Base-by-base conservation (phyloP, 352 stramenopile genomes). In the Phytophthora fragariaefolia region DNA sequence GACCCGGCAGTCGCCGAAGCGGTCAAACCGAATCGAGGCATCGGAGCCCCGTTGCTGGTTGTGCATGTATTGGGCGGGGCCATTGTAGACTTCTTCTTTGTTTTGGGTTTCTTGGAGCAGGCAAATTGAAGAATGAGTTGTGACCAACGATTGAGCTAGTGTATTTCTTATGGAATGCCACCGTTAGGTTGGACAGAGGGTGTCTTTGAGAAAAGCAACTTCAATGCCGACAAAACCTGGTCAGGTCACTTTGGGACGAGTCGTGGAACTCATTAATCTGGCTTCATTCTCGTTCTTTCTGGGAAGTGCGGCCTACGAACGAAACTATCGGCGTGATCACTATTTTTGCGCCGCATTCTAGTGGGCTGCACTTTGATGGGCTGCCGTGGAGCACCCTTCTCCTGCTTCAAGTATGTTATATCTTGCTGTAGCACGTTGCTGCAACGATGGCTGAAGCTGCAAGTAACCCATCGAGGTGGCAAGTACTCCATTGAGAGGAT, bases 31-130 rank as follows among this genome's bases (percentile, higher is more conserved):
- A 49, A 69, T n/a, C 34, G 32, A 28, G 56, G 61, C 50, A 78
- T 78, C 1, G 71, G 71, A 4, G 71, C 60, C 1, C 71, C 71
- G 57, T 73, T 75, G 23, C 71, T 75, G 17, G 66, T 78, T 6
- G 71, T 78, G 15, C 50, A 63, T 24, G 6, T 69, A 3, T 7
- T 47, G 1, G 65, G 65, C 28, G 65, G 64, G 3, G 69, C 48
- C 69, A 76, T 76, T 17, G 18, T 38, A 5, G 40, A 26, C 6
- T 53, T 42, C 8, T n/a, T 57, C 38, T 9, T 28, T 45, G 9
- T 61, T 27, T n/a, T 61, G 15, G 6, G 30, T 54, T 20, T 24
- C 24, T 26, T 45, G 9, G 26, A 58, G 7, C 15, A 17, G 13
- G 62, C 32, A 64, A 65, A 70, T 59, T 57, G 18, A 53, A 32